Conservation (phyloP, 2,329 filamentous ascomycete genomes). For the Phaeosphaeria sp. region DNA sequence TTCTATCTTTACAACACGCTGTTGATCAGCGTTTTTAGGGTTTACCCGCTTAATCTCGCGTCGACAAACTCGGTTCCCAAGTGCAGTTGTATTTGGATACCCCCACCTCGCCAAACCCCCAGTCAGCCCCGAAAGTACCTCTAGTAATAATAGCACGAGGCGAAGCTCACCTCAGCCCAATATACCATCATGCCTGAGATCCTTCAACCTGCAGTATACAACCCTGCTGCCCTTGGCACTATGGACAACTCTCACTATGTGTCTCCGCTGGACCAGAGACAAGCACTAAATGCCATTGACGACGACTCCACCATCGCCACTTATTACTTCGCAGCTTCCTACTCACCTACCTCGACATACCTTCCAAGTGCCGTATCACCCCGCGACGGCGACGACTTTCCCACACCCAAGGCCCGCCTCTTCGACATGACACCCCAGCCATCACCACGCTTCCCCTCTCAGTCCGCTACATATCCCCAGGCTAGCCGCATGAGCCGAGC, state of each 20-base stretch:
- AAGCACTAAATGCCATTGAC: slow-evolving; percentile 68
- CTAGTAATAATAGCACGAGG: slow-evolving; percentile 48
- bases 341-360: slow-evolving; percentile 39
- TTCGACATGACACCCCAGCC: slow-evolving; percentile 59
- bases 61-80: slow-evolving; percentile 24
- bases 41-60: slow-evolving; percentile 46
- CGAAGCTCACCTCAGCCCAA: slow-evolving; percentile 46
- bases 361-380: slow-evolving; percentile 48
- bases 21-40: slow-evolving; percentile 52
- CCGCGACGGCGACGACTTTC: slow-evolving; percentile 66
- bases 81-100: slow-evolving; percentile 28
- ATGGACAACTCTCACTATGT: slow-evolving; percentile 32
- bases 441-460: slow-evolving; percentile 56
- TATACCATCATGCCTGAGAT: slow-evolving; percentile 54
- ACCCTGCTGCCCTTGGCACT: slow-evolving; percentile 34
- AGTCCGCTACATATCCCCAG: slow-evolving; percentile 53
- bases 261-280: slow-evolving; percentile 64
- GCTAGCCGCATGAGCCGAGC: slow-evolving; percentile 70
- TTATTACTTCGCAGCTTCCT: slow-evolving; percentile 49
- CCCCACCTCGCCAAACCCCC: slow-evolving; percentile 22
- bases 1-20: slow-evolving; percentile 47
- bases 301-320: slow-evolving; percentile 43
- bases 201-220: slow-evolving; percentile 59
- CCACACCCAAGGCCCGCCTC: slow-evolving; percentile 71
- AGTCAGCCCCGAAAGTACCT: slow-evolving; percentile 28